phyloP scores from a whole-genome alignment of 2,329 filamentous ascomycete species.

The Aspergillus phoenicis region DNA sequence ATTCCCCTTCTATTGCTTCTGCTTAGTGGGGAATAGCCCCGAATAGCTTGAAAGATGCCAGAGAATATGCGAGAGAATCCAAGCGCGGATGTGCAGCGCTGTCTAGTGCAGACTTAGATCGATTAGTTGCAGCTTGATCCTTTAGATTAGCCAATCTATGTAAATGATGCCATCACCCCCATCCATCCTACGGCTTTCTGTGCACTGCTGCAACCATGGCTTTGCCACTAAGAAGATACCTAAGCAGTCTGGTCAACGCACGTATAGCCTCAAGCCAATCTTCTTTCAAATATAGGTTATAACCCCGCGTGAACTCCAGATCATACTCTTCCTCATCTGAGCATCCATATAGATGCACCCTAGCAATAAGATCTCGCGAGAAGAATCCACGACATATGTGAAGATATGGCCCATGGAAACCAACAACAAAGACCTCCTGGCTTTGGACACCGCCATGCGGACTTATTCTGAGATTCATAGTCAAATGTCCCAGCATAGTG shows the following conservation, averaged over 20 bases:
- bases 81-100: no score
- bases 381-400: background rate
- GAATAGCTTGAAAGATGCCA: no score
- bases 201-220: no score
- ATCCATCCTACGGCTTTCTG: no score
- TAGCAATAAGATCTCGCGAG: background rate
- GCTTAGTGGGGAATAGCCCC: no score
- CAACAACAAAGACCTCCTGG: background rate
- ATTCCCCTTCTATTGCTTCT: no score
- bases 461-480: background rate
- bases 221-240: background rate
- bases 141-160: no score
- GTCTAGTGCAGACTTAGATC: no score
- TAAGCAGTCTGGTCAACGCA: background rate
- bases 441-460: background rate
- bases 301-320: background rate
- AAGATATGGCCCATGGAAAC: background rate
- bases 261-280: background rate
- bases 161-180: no score
- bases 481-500: background rate
- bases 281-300: background rate
- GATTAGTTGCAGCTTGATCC: no score
- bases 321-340: background rate
- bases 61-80: no score
- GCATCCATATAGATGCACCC: background rate